A percentile compares a stretch with the other conserved stretches of the same genome.
These are phyloP conservation scores for Pisolithus thermaeus DNA, from an alignment of 1,284 basidiomycete genomes.

Conservation along the genomic window DNA sequence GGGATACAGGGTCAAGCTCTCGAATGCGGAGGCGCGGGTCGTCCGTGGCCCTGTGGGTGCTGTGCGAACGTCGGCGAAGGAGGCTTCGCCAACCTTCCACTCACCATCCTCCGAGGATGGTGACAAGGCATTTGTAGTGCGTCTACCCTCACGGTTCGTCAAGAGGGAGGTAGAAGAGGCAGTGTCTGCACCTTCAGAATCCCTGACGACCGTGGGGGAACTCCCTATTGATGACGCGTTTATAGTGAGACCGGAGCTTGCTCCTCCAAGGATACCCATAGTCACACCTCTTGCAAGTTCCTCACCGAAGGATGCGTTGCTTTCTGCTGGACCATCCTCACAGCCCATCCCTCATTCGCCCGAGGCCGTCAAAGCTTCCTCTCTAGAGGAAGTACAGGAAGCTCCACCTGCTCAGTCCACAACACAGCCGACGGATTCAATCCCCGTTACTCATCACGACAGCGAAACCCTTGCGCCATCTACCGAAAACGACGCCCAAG, in stretches of 20 bases:
- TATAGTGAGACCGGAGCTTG: slow-evolving; percentile 45
- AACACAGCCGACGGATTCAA: slow-evolving; percentile 9
- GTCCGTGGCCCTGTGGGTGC: slow-evolving; percentile 21
- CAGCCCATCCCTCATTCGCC: slow-evolving; percentile 1
- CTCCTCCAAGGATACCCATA: slow-evolving; percentile 24
- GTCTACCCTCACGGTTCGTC: slow-evolving; percentile 40
- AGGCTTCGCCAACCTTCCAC: slow-evolving; percentile 12
- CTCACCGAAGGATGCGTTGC: background rate
- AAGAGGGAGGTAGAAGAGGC: slow-evolving; percentile 26
- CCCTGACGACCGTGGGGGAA: slow-evolving; percentile 32
- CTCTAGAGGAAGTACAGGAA: slow-evolving; percentile 1
- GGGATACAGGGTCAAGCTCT: slow-evolving; percentile 55
- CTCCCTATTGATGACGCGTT: slow-evolving; percentile 48
- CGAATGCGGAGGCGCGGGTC: slow-evolving; percentile 34
- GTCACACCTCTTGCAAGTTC: slow-evolving; percentile 20
- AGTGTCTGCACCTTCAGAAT: slow-evolving; percentile 20
- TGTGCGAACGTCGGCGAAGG: slow-evolving; percentile 9
- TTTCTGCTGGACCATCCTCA: slow-evolving; percentile 9
- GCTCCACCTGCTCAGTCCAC: slow-evolving; percentile 10
- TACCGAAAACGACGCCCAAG: slow-evolving; percentile 24
- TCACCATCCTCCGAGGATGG: slow-evolving; percentile 32
- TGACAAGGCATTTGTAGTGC: slow-evolving; percentile 48
- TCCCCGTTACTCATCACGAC: slow-evolving; percentile 26
- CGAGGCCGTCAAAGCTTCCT: background rate
- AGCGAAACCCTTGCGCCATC: slow-evolving; percentile 19